A percentile compares a stretch with the other conserved stretches of the same genome.
phyloP scores from a whole-genome alignment of 2,329 filamentous ascomycete genomes.

The Scedosporium boydii region DNA sequence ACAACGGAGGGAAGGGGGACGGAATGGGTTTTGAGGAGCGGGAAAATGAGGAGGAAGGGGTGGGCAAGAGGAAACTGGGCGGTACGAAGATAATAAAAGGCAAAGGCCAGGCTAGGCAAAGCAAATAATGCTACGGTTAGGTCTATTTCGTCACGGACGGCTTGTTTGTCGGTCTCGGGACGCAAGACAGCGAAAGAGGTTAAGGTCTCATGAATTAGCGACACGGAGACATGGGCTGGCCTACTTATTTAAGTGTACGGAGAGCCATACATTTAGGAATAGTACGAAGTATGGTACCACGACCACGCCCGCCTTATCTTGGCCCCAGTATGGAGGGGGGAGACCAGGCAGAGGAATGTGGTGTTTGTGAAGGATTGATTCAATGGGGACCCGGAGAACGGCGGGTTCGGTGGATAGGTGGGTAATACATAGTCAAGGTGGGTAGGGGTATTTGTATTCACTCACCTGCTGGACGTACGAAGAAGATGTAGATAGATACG shows the following conservation, averaged over 20 bases:
- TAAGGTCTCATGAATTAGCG: constrained; percentile 6
- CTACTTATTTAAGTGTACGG: constrained; percentile 5
- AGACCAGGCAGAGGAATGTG: too few species aligned
- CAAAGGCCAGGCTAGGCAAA: not conserved
- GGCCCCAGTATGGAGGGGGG: not conserved
- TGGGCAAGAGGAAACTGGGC: not conserved
- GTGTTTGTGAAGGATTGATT: too few species aligned
- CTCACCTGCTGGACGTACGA: too few species aligned
- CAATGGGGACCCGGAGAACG: not conserved
- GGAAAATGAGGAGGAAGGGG: not conserved
- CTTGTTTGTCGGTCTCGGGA: constrained; percentile 4
- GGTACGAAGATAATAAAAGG: constrained; percentile 3
- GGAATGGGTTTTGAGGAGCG: not conserved
- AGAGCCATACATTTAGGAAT: not conserved
- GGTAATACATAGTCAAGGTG: not conserved
- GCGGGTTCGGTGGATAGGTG: not conserved
- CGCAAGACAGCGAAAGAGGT: constrained; percentile 6
- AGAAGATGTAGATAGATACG: too few species aligned
- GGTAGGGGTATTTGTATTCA: not conserved
- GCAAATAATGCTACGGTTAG: not conserved
- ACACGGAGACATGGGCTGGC: not conserved
- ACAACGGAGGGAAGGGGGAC: not conserved
- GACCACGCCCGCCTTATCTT: constrained; percentile 3
- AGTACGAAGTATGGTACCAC: constrained; percentile 2
- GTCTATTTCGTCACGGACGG: constrained; percentile 7